Conservation (phyloP, 495 filamentous ascomycete genomes). For the Daldinia decipiens region DNA sequence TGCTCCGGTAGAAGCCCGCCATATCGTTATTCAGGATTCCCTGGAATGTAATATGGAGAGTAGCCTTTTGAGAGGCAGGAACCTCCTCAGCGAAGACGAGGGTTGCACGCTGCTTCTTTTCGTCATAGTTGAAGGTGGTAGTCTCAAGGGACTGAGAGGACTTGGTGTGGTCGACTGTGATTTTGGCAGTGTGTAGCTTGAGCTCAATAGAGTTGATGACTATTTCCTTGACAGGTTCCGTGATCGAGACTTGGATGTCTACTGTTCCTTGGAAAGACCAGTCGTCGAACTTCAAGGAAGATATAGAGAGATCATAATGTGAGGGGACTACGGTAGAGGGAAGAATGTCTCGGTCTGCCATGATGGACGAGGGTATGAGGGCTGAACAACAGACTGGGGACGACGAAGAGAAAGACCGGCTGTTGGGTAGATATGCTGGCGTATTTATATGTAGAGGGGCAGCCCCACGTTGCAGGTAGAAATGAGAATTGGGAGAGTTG, state of each 20-base stretch:
- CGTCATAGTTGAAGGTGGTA: slow-evolving; percentile 77
- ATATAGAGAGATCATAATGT: slow-evolving; percentile 86
- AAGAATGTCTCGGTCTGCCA: slow-evolving; percentile 65
- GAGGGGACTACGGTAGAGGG: slow-evolving; percentile 76
- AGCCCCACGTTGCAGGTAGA: slow-evolving; percentile 19
- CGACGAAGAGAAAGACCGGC: slow-evolving; percentile 44
- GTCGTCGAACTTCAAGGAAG: slow-evolving; percentile 75
- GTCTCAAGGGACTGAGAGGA: slow-evolving; percentile 64
- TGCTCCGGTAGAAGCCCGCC: slow-evolving; percentile 95
- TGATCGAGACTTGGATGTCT: slow-evolving; percentile 67
- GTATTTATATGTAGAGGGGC: slow-evolving; percentile 25
- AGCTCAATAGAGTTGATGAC: slow-evolving; percentile 77
- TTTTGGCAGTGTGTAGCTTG: slow-evolving; percentile 65
- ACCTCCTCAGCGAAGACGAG: slow-evolving; percentile 76
- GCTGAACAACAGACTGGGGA: slow-evolving; percentile 42
- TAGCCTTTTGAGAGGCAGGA: slow-evolving; percentile 66
- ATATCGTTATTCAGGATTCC: slow-evolving; percentile 93
- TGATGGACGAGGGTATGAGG: slow-evolving; percentile 51
- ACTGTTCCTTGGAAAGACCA: slow-evolving; percentile 89
- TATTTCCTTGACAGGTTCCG: slow-evolving; percentile 72
- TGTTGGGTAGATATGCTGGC: slow-evolving; percentile 5
- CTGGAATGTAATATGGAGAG: slow-evolving; percentile 78
- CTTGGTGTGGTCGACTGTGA: slow-evolving; percentile 58
- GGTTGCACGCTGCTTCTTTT: slow-evolving; percentile 78
- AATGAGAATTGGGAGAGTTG: slow-evolving; percentile 10